Evolutionary conservation across 768 basidiomycete genomes (phyloP).

Genomic region (Leccinum truebloodii): DNA sequence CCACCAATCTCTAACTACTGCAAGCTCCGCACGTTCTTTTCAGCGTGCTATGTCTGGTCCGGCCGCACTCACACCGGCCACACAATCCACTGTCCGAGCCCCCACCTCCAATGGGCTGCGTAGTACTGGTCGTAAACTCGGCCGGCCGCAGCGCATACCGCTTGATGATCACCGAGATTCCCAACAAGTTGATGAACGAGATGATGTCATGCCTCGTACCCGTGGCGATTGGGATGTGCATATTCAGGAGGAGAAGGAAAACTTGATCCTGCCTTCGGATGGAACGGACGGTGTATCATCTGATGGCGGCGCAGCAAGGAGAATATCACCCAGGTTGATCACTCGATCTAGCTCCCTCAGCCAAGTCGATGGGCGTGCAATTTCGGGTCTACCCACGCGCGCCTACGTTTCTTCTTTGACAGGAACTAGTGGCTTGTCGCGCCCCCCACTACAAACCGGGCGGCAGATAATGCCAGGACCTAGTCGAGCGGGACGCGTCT

Average conservation of each 20-base stretch:
- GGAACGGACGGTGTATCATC: slow-evolving; percentile 26
- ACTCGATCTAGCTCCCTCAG: slow-evolving; percentile 34
- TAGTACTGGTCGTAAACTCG: slow-evolving; percentile 36
- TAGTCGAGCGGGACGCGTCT: slow-evolving; percentile 49
- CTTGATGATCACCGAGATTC: slow-evolving; percentile 38
- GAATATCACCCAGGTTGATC: slow-evolving; percentile 29
- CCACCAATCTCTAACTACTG: slow-evolving; percentile 26
- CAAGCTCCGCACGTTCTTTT: slow-evolving; percentile 49
- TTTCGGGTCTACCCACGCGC: slow-evolving; percentile 35
- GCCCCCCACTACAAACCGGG: slow-evolving; percentile 41
- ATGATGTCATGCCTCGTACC: slow-evolving; percentile 32
- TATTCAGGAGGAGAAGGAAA: slow-evolving; percentile 44
- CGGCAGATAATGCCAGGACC: slow-evolving; percentile 47
- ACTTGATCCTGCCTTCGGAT: slow-evolving; percentile 31
- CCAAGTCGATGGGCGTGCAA: slow-evolving; percentile 37
- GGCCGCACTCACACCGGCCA: slow-evolving; percentile 34
- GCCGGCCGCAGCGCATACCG: slow-evolving; percentile 39
- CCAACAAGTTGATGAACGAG: slow-evolving; percentile 33
- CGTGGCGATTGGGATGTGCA: slow-evolving; percentile 33
- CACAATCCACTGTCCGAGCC: slow-evolving; percentile 30
- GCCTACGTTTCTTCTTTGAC: slow-evolving; percentile 32
- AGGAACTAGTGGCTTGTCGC: slow-evolving; percentile 37
- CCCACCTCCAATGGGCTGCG: slow-evolving; percentile 36
- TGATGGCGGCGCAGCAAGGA: slow-evolving; percentile 23
- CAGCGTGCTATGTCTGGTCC: slow-evolving; percentile 69